Evolutionary conservation across 2,329 filamentous ascomycete species (phyloP), one percentile per base, ranked within the genome.

Genomic region (Alternaria hordeiaustralica): DNA sequence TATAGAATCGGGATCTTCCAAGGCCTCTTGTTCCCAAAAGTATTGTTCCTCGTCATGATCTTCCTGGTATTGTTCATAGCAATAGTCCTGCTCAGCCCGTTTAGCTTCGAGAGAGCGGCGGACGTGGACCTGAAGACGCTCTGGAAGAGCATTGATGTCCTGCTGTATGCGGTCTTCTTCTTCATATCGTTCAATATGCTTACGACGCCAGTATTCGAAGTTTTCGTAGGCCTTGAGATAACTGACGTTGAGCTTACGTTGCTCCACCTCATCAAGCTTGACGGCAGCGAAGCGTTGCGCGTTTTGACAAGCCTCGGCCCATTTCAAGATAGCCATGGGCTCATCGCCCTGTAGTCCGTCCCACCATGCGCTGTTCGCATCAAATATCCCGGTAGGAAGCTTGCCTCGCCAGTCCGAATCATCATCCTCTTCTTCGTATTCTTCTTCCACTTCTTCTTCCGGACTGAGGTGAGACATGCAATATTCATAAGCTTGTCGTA

Each of bases 401-500:
- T 43, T 13, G 18, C 25, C 50, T 8, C 49, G 25, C 49, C 58
- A 60, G 50, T 43, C 58, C 18, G 41, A 8, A n/a, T 46, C 28
- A 43, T 55, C 44, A 4, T 58, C 20, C 12, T 51, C 56, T 13
- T 51, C 56, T 5, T 20, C 18, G 18, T 47, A 20, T 11, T 47
- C 49, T 30, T 36, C 49, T 9, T n/a, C 28, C n/a, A 12, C 25
- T 20, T 41, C 25, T 10, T 13, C n/a, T 13, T 28, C 41, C n/a
- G 43, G 18, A 28, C 26, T 9, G 20, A 49, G 43, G 23, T 54
- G 20, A 33, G 28, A 47, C 28, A 63, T 15, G 12, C 60, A 58
- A 30, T 41, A 53, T n/a, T 63, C 49, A 30, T 58, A 63, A 11
- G 49, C 60, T 20, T 44, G n/a, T 28, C 49, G 55, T 6, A 63